Base-by-base conservation (phyloP, 768 basidiomycete genomes). In the Hysterangium stoloniferum region DNA sequence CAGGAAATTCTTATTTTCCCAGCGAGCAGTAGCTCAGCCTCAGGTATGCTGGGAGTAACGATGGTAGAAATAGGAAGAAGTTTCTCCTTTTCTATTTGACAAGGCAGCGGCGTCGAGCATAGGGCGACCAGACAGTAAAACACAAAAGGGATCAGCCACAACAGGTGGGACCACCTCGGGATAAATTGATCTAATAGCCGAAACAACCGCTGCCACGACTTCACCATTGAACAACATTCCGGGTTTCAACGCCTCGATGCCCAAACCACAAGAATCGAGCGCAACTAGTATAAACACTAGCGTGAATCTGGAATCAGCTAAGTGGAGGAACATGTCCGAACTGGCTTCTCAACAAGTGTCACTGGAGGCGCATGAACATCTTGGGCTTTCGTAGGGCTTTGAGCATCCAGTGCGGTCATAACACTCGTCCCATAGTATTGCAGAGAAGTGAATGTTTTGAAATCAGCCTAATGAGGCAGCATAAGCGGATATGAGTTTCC, bases 141-240 rank as follows among this genome's bases (percentile, higher is more conserved):
- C 86, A 59, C 83, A 91, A 8, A 97, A 92, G 0, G 93, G 92
- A 61, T 97, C 93, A 54, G 88, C 79, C 24, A 95, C 77, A 17
- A 93, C 67, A 1, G 79, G 77, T 0, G 81, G 74, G 9, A 59
- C 54, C 4, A 52, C 31, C 22, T 48, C 46, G 12, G 53, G n/a
- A 58, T 73, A 78, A 54, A 72, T 67, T 0, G 56, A 36, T 36
- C 64, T 72, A 36, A 93, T 71, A 9, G 76, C 68, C 1, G 64
- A 54, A 2, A 77, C 74, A 3, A 90, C 72, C 0, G 74, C 69
- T 9, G 61, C 66, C 20, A 78, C 77, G 38, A 72, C 79, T 0
- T 66, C 71, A 0, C 74, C 69, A 52, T 84, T 77, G 58, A 74
- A 83, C 0, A 97, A 73, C 94, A 96, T 95, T 11, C 94, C 93